phyloP scores from a whole-genome alignment of 2,329 filamentous ascomycete species.

The Huntiella bhutanensis region DNA sequence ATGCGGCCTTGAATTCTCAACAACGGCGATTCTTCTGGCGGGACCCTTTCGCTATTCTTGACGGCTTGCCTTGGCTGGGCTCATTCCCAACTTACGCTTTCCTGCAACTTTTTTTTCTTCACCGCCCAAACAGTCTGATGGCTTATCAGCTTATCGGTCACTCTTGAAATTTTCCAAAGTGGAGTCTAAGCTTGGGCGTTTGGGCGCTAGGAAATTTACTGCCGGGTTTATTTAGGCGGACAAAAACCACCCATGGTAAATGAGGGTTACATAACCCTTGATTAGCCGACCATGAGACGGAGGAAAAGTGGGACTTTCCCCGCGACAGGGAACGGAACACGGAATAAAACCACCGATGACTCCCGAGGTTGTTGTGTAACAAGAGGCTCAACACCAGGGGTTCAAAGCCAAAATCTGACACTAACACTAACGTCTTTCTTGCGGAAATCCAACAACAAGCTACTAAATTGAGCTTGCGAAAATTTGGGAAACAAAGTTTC shows the following conservation, averaged over 20 bases:
- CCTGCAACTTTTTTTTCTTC: slow-evolving; percentile 13
- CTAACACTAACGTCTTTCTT: too few relatives aligned
- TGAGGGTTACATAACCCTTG: not conserved
- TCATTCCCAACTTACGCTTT: not conserved
- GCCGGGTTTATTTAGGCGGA: not conserved
- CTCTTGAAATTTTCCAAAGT: slow-evolving; percentile 9
- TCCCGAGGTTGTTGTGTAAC: too few relatives aligned
- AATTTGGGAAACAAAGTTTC: not conserved
- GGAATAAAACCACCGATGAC: too few relatives aligned
- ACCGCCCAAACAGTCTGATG: not conserved
- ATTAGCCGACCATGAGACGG: not conserved
- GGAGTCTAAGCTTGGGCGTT: slow-evolving; percentile 5
- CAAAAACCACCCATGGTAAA: too few relatives aligned
- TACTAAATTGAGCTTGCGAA: too few relatives aligned
- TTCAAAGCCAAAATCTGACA: too few relatives aligned
- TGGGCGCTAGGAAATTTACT: slow-evolving; percentile 8
- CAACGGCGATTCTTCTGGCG: not conserved
- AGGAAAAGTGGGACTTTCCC: too few relatives aligned
- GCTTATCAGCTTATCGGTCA: slow-evolving; percentile 2
- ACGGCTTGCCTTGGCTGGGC: not conserved
- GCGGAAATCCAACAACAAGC: too few relatives aligned
- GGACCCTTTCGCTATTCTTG: not conserved
- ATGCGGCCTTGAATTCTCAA: too few relatives aligned
- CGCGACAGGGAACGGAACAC: too few relatives aligned
- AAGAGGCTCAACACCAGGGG: too few relatives aligned